These are phyloP conservation scores for Solanum pennellii DNA, from an alignment of 257 asterid genomes.

Conservation along the genomic window DNA sequence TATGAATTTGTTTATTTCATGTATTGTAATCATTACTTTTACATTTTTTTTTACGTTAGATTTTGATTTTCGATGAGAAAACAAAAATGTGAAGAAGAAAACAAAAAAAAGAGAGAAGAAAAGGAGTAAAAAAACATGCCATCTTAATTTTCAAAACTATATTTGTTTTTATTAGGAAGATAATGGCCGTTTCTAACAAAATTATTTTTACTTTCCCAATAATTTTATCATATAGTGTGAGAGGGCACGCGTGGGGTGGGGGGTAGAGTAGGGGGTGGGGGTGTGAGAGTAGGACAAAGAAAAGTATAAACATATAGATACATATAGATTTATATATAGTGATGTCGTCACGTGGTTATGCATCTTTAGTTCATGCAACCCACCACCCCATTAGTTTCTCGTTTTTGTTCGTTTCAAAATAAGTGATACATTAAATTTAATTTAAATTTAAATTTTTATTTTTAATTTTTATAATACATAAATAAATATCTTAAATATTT, in stretches of 20 bases:
- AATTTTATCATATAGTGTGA: not conserved
- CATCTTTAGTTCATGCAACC: slow-evolving; percentile 14
- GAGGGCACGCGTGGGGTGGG: not conserved
- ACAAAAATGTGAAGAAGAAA: not conserved
- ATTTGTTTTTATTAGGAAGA: not conserved
- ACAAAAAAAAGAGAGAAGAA: not conserved
- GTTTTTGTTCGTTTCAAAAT: not conserved
- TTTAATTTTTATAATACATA: rapidly evolving
- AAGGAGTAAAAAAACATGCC: not conserved
- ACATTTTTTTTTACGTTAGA: not conserved
- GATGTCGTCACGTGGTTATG: slow-evolving; percentile 20
- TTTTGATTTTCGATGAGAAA: not conserved
- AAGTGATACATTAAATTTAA: not conserved
- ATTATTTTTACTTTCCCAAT: not conserved
- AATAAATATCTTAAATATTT: rapidly evolving
- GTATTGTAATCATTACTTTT: not conserved
- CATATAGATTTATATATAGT: not conserved
- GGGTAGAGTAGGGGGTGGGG: not conserved
- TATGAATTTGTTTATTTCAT: not conserved
- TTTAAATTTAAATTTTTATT: too few relatives aligned
- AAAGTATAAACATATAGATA: not conserved
- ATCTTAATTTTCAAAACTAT: not conserved
- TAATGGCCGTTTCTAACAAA: not conserved
- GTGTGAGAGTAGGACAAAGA: not conserved
- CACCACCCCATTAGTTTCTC: not conserved